A percentile compares a stretch with the other conserved stretches of the same genome.
Evolutionary conservation across 2,329 filamentous ascomycete species (phyloP).

Genomic region (Cylindrodendrum hubeiense): DNA sequence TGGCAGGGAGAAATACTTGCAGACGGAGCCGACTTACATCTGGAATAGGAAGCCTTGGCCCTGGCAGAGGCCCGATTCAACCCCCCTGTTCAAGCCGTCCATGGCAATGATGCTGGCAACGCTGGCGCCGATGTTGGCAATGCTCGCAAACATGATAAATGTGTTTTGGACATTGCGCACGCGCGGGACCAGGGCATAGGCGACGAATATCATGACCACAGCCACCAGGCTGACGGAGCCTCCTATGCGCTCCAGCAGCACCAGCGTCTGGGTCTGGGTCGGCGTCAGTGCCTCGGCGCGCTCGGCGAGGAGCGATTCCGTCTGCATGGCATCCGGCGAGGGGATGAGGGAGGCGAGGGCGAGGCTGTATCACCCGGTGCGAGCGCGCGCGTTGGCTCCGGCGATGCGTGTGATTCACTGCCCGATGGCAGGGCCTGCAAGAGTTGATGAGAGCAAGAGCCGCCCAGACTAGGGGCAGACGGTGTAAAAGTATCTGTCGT

Average conservation of each 20-base stretch:
- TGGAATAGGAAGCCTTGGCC: slow-evolving; percentile 73
- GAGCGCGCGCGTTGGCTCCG: not conserved
- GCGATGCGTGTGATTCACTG: not conserved
- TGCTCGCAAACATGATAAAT: slow-evolving; percentile 72
- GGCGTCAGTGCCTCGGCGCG: slow-evolving; percentile 47
- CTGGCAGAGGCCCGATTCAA: slow-evolving; percentile 70
- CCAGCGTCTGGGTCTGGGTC: slow-evolving; percentile 56
- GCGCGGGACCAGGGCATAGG: slow-evolving; percentile 63
- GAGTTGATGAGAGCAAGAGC: not conserved
- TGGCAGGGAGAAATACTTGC: slow-evolving; percentile 64
- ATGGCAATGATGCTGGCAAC: slow-evolving; percentile 79
- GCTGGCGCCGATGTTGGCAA: slow-evolving; percentile 70
- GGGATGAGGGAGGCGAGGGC: not conserved
- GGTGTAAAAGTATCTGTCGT: not conserved
- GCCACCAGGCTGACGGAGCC: slow-evolving; percentile 65
- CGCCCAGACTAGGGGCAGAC: not conserved
- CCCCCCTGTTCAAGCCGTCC: slow-evolving; percentile 69
- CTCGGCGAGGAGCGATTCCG: slow-evolving; percentile 29
- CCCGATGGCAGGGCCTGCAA: not conserved
- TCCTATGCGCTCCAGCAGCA: slow-evolving; percentile 65
- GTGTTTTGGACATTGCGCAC: slow-evolving; percentile 71
- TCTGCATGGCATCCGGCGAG: slow-evolving; percentile 21
- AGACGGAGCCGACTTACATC: slow-evolving; percentile 65
- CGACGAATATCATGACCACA: slow-evolving; percentile 64
- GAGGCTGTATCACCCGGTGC: slow-evolving; percentile 7